Conservation (phyloP, 2,329 filamentous ascomycete species). For the Exophiala alcalophila region DNA sequence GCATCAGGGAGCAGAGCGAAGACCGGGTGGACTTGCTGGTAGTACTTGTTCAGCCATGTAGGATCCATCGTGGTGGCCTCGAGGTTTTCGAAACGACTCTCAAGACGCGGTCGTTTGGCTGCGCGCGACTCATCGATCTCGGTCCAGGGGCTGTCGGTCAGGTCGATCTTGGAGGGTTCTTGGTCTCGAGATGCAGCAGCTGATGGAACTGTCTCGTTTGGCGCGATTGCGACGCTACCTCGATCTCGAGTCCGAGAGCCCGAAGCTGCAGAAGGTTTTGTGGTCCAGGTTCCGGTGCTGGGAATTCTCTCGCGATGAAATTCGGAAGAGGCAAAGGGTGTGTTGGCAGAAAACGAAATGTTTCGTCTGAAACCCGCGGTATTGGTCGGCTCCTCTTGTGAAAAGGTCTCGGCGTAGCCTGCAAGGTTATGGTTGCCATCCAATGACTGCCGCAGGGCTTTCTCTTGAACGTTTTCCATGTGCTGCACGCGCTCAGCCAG, state of each 20-base stretch:
- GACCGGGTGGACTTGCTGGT: constrained; percentile 24
- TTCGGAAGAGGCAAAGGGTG: constrained; percentile 31
- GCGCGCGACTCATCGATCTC: constrained; percentile 15
- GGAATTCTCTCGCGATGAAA: constrained; percentile 26
- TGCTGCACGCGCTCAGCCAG: constrained; percentile 79
- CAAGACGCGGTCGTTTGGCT: constrained; percentile 19
- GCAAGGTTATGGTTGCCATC: constrained; percentile 18
- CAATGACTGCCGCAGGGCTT: constrained; percentile 40
- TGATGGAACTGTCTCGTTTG: constrained; percentile 24
- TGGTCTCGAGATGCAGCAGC: constrained; percentile 6
- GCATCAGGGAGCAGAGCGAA: constrained; percentile 26
- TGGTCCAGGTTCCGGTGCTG: constrained; percentile 23
- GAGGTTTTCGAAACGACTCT: constrained; percentile 5
- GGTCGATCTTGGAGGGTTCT: constrained; percentile 6
- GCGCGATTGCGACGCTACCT: constrained; percentile 28
- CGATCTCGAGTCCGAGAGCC: constrained; percentile 14
- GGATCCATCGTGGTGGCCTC: constrained; percentile 10
- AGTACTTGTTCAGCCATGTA: constrained; percentile 22
- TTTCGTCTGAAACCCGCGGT: constrained; percentile 42
- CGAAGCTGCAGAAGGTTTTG: constrained; percentile 3
- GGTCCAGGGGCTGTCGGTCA: constrained; percentile 13
- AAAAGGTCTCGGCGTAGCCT: constrained; percentile 44
- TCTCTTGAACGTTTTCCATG: constrained; percentile 71
- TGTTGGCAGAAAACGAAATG: constrained; percentile 44
- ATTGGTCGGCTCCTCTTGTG: constrained; percentile 44